phyloP scores from a whole-genome alignment of 331 rosid genomes.

The Erythrophleum ivorense region DNA sequence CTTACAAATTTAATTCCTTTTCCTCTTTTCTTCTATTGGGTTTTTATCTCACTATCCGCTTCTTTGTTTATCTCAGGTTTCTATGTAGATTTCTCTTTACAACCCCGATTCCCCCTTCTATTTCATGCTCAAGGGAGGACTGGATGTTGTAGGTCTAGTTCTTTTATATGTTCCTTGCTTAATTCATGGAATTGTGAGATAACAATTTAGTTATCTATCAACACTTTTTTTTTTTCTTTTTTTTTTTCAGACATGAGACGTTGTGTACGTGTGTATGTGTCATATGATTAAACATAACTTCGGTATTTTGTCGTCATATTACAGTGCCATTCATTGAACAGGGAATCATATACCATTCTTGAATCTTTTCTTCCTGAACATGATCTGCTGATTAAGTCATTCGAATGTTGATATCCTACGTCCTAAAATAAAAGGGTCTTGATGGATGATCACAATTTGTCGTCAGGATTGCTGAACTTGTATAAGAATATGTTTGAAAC shows the following conservation, averaged over 20 bases:
- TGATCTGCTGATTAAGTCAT: not conserved
- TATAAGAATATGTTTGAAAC: not conserved
- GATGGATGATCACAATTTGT: too few species aligned
- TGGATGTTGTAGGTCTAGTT: not conserved
- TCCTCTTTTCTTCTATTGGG: not conserved
- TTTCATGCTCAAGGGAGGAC: not conserved
- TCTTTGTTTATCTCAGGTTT: constrained; percentile 27
- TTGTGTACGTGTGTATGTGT: not conserved
- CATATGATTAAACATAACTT: constrained; percentile 2
- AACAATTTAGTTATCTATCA: not conserved
- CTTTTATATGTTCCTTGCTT: not conserved
- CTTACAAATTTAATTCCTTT: not conserved
- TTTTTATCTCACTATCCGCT: not conserved
- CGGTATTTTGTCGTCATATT: constrained; percentile 30
- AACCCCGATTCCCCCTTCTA: not conserved
- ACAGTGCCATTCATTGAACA: not conserved
- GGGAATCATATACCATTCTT: not conserved
- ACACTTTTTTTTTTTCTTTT: not conserved
- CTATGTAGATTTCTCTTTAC: constrained; percentile 26
- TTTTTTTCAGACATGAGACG: not conserved
- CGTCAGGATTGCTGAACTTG: not conserved
- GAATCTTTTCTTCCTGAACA: not conserved
- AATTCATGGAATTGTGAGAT: not conserved
- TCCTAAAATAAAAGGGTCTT: not conserved
- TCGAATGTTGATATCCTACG: not conserved